Evolutionary conservation across 2,329 filamentous ascomycete species (phyloP), one percentile per base, ranked within the genome.

Genomic region (Alternaria tenuissima): DNA sequence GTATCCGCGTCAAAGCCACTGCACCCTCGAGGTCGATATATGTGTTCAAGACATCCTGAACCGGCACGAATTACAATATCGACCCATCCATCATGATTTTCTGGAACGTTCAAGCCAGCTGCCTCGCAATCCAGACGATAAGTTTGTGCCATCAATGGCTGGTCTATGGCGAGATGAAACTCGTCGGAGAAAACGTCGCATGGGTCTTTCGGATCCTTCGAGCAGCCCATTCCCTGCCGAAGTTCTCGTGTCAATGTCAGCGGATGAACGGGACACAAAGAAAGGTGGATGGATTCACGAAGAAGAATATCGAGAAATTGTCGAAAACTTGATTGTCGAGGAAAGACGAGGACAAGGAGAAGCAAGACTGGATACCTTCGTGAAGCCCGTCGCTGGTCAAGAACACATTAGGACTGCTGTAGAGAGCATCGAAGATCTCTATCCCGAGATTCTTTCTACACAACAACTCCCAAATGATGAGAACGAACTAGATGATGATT

Each of bases 271-370:
- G 54, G 85, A 91, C 61, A 87, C 88, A 3, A 86, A 89, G 39
- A 84, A 87, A n/a, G 87, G 88, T n/a, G 89, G 88, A 0, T 99
- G 95, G 94, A 90, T 97, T 56, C 94, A 97, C 67, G 94, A 98
- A 75, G 89, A 92, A 47, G 94, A 97, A 72, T 94, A 90, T 72
- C 83, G 87, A 32, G 82, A 88, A 43, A 84, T 91, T 67, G 81
- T 96, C 2, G 78, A 82, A 30, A 80, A 85, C 26, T 82, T 96
- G 24, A 86, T 91, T 8, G 74, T 80, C 1, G 83, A 89, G 24
- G 93, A 97, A 74, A 85, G 82, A 61, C 78, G 78, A 5, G 81
- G 84, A 24, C 81, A 76, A 16, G 71, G 76, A 6, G 74, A 81
- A 9, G 63, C 86, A 12, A 83, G 81, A 0, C 94, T 94, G 68